Evolutionary conservation across 2,329 filamentous ascomycete species (phyloP).

Genomic region (Ophiostoma pallidulum): DNA sequence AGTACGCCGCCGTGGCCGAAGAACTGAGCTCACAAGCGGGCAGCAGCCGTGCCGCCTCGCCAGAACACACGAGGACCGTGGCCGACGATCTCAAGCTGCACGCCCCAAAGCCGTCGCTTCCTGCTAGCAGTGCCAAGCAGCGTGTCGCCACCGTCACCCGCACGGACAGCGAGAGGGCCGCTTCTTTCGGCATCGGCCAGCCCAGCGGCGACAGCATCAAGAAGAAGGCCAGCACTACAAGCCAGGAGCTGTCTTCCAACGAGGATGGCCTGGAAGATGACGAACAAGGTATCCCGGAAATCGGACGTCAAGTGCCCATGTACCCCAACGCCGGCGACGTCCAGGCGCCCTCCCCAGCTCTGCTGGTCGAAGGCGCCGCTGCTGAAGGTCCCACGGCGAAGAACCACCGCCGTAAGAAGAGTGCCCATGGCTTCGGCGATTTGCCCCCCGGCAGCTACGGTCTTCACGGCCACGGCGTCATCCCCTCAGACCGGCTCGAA

Average conservation of each 20-base stretch:
- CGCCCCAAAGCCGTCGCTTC: slow-evolving; percentile 79
- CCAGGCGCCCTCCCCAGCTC: slow-evolving; percentile 78
- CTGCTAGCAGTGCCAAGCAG: slow-evolving; percentile 70
- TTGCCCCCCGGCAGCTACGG: slow-evolving; percentile 84
- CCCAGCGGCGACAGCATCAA: slow-evolving; percentile 49
- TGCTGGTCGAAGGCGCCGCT: slow-evolving; percentile 26
- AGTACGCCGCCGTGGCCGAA: slow-evolving; percentile 61
- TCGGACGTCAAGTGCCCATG: slow-evolving; percentile 90
- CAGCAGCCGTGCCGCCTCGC: slow-evolving; percentile 33
- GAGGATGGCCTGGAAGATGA: slow-evolving; percentile 57
- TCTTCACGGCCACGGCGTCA: slow-evolving; percentile 75
- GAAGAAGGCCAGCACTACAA: slow-evolving; percentile 50
- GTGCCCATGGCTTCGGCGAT: slow-evolving; percentile 58
- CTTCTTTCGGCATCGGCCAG: slow-evolving; percentile 73
- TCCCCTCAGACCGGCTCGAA: slow-evolving; percentile 71
- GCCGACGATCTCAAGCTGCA: slow-evolving; percentile 76
- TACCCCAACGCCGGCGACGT: slow-evolving; percentile 87
- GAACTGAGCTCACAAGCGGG: slow-evolving; percentile 34
- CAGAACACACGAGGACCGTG: slow-evolving; percentile 68
- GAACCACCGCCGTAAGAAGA: slow-evolving; percentile 63
- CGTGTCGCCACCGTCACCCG: slow-evolving; percentile 76
- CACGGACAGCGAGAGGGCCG: slow-evolving; percentile 81
- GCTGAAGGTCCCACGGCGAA: slow-evolving; percentile 28
- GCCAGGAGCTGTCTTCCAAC: slow-evolving; percentile 36
- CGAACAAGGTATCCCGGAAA: slow-evolving; percentile 83